Evolutionary conservation across 2,329 filamentous ascomycete species (phyloP), one percentile per base, ranked within the genome.

Genomic region (Penicillium digitatum): DNA sequence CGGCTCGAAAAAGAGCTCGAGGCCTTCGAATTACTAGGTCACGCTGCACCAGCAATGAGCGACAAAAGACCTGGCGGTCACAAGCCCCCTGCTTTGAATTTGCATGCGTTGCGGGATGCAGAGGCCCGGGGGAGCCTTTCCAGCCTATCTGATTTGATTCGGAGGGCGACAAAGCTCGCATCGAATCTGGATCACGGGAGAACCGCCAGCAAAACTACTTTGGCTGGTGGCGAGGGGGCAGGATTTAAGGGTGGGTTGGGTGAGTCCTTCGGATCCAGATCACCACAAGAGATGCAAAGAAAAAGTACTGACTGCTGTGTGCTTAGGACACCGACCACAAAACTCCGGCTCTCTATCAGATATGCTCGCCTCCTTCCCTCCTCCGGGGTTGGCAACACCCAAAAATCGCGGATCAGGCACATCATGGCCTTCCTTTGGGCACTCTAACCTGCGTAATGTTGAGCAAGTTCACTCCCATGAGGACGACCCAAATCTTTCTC

Each of bases 81-180:
- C 48, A 69, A 74, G 56, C 92, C 93, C 31, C 88, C 90, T 3
- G 84, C 83, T 34, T 77, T 96, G 4, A 86, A 96, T 67, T 87
- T 96, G 24, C 87, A 92, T 67, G 89, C 89, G 4, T 88, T 95
- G 3, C 83, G 85, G 61, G 85, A 87, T 48, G 89, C 89, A 16
- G 90, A 96, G 72, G 84, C 87, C 1, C 84, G 94, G 66, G 92
- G 90, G 4, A 96, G 92, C 69, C 79, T 96, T 60, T 97, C 94
- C 1, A 96, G 92, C 73, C 77, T 99, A 56, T 88, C 92, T 0
- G 94, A 97, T 70, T 77, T 99, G 57, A 97, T 99, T 62, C 82
- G 85, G 66, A 84, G 94, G 63, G 94, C 94, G 11, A 97, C 93
- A 0, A 85, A 85, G 61, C 78, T 97, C 35, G 93, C 92, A 16